Evolutionary conservation across 78 protist genomes (phyloP), one percentile per base, ranked within the genome.

Genomic region (Speleostelium caveatum): DNA sequence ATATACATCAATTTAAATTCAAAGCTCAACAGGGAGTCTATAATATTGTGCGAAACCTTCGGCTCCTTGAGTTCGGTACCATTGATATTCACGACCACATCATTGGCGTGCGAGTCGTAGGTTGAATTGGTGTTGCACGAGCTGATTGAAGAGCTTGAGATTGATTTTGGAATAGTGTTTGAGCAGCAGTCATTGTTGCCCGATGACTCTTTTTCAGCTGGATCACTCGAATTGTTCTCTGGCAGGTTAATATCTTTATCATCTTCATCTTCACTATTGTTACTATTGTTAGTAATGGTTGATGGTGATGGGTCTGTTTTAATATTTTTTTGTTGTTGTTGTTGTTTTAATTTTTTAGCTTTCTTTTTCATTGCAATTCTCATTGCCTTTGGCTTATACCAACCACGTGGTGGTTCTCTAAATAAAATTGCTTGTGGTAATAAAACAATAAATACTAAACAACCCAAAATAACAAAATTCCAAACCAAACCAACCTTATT

Each of bases 331-430:
- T 16, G 24, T 17, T 41, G 3, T 28, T 19, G 19, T 19, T 41
- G 10, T 3, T 36, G 14, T 38, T 6, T 30, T 65, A 28, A 28
- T 66, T 49, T 39, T 28, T 19, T 19, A 17, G 33, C 0, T 32
- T 32, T 51, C 73, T 21, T 35, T 56, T 3, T 45, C 51, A 14
- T 87, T n/a, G n/a, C 78, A 66, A 0, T 36, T 24, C 24, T 42
- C 58, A 24, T 36, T 39, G 22, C 71, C 71, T 24, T 60, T 36
- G 0, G 38, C 39, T 24, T 73, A 33, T 17, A 93, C n/a, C n/a
- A n/a, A 21, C 83, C 33, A 14, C 65, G 69, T 60, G 96, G 96
- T n/a, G 96, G 96, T 0, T 53, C 49, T 42, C 96, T 42, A 45
- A 93, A 49, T 21, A 93, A 4, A 26, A 94, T 24, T 0, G 96